These are phyloP conservation scores for Globisporangium spiculum DNA, from an alignment of 352 stramenopile species.

Conservation along the genomic window DNA sequence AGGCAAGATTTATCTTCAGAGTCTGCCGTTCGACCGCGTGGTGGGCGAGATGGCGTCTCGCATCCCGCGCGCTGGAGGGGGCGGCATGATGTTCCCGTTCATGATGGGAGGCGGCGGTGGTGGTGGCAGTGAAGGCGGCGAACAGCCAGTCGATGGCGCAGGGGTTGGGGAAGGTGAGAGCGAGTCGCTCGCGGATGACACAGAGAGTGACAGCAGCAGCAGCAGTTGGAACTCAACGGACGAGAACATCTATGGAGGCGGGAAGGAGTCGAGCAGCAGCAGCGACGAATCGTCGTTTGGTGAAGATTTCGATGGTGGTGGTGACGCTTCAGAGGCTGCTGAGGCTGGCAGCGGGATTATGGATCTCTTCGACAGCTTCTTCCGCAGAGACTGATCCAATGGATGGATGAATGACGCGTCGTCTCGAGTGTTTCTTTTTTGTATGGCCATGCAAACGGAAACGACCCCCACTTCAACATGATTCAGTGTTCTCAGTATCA, in stretches of 20 bases:
- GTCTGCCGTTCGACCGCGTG: slow-evolving; percentile 90
- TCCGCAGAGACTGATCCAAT: slow-evolving; percentile 29
- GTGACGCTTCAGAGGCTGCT: slow-evolving; percentile 10
- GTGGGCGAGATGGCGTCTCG: slow-evolving; percentile 90
- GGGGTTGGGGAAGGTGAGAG: slow-evolving; percentile 25
- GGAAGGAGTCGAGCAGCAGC: slow-evolving; percentile 12
- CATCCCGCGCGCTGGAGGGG: slow-evolving; percentile 71
- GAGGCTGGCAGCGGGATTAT: slow-evolving; percentile 38
- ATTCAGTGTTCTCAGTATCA: background rate
- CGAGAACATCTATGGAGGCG: slow-evolving; percentile 51
- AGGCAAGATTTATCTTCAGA: slow-evolving; percentile 90
- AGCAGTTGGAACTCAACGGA: slow-evolving; percentile 34
- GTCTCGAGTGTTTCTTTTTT: background rate
- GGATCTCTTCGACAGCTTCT: slow-evolving; percentile 62
- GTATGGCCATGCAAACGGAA: background rate
- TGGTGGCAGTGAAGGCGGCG: slow-evolving; percentile 17
- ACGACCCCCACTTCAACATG: slow-evolving; percentile 3
- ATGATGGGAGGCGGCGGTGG: slow-evolving; percentile 61
- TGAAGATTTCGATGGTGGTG: slow-evolving; percentile 22
- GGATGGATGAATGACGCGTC: background rate
- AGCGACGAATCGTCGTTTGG: slow-evolving; percentile 20
- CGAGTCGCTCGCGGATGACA: slow-evolving; percentile 9
- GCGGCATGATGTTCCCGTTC: slow-evolving; percentile 88
- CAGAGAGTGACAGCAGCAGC: slow-evolving; percentile 11
- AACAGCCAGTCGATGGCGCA: slow-evolving; percentile 10